Evolutionary conservation across 805 yeast genomes (phyloP), one percentile per base, ranked within the genome.

Genomic region (Candida argentea): DNA sequence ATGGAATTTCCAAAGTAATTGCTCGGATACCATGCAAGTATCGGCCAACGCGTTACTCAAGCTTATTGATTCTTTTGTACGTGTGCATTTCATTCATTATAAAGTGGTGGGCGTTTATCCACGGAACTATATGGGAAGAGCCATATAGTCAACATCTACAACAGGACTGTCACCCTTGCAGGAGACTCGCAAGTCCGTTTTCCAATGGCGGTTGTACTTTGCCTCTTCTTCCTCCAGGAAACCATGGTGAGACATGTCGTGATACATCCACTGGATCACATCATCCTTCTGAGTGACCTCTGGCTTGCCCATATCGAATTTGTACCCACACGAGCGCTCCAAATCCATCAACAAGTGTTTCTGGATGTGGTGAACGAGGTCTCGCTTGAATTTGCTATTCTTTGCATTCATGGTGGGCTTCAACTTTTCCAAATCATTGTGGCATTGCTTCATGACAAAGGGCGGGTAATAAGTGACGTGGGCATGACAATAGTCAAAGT

Each of bases 321-420:
- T 58, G 42, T 68, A 67, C 25, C 83, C 81, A n/a, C 76, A 58
- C 48, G 73, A 69, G 33, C 60, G 63, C 36, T 66, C 67, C 54
- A 80, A 73, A 40, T 78, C 87, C 35, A 68, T 66, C 46, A 80
- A 60, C 46, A 80, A 55, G 50, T 79, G 87, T 44, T 76, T 76
- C 42, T 74, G 70, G 31, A 80, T 62, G 44, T 80, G 89, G 50
- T 80, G 89, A 43, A 75, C 78, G 49, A 80, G 63, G 50, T 78
- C 78, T 48, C 89, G 66, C 35, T 72, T 73, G 47, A 77, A 80
- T 52, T 78, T 78, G 42, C 73, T 70, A 32, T 77, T 74, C 48
- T 79, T 73, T 36, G 78, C 73, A 53, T 78, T 79, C 63, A 71
- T 74, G 24, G 80, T 72, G 17, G 79, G 77, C 50, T 78, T 76